Base-by-base conservation (phyloP, 352 stramenopile species). In the Globisporangium spiculum region DNA sequence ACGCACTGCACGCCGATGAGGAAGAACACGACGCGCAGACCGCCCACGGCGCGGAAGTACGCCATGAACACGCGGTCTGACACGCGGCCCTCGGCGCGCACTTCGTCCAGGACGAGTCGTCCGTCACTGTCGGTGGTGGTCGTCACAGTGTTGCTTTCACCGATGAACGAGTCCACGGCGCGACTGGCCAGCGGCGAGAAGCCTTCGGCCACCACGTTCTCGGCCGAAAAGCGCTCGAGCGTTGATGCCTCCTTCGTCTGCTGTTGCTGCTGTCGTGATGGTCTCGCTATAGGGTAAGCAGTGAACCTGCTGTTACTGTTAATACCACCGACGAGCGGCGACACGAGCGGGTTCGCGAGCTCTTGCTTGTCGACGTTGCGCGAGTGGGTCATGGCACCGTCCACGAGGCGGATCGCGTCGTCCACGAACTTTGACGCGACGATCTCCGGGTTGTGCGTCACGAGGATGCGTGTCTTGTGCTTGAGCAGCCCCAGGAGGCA, bases 371-470 rank as follows among this genome's bases (percentile, higher is more conserved):
- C 78, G 20, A 78, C 50, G 67, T 89, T 81, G 20, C 77, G 76
- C 34, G 78, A 83, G 65, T 82, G 78, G 26, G 81, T 77, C 8
- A 88, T 63, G 18, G 65, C 71, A 22, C 79, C 76, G 55, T 88
- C 75, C 67, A 79, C 72, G 67, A 92, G 73, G 18, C 73, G 78
- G 53, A 90, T 77, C 14, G 84, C 81, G 63, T 83, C 65, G 65
- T 89, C 75, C 3, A 89, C 81, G 61, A 84, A 82, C 67, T 85
- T 75, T 26, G 81, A 92, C 14, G 74, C 72, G 54, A 92, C 79
- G 61, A 90, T 89, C 63, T 89, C 84, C 7, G 80, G 71, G 44
- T 85, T 84, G 64, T 88, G 84, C 12, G 86, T 92, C 27, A 90
- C 86, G 44, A 93, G 63, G 9, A 96, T 63, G 41, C 84, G 74